Evolutionary conservation across 148 eudicot genomes (phyloP), one percentile per base, ranked within the genome.

Genomic region (Limonium bicolor): DNA sequence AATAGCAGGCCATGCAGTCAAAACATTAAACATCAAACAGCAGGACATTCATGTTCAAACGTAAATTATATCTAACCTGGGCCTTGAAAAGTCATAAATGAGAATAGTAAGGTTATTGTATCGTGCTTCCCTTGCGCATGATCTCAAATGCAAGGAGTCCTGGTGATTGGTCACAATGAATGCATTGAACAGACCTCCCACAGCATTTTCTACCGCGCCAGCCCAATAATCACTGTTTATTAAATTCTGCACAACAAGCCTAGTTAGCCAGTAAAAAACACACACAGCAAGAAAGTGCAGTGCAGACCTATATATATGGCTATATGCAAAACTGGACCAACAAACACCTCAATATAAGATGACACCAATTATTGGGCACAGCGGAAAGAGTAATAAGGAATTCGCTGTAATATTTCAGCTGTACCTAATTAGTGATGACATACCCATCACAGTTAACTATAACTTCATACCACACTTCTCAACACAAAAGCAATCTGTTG

Each of bases 141-240:
- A 59, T 70, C 75, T 75, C 52, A 90, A 59, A 61, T 61, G 25
- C 51, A 70, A 80, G 34, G 66, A 67, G 69, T 90, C 95, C 55
- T 57, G 70, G 57, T 84, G 80, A 58, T 82, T 77, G 17, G 92
- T 84, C 59, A 90, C 99, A 49, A 90, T 80, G 66, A 90, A 90
- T 32, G 85, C 78, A 71, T 90, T 73, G 36, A 90, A 71, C 40
- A 80, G 6, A 59, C 37, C 75, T 46, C 99, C 95, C 25, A 90
- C 32, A 23, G 95, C 99, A 77, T 43, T 62, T 69, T 90, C 99
- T 58, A 80, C 78, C 50, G 97, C 97, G 59, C 41, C 26, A 29
- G 79, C 79, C 97, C 97, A 90, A 36, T 22, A 34, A 41, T 84
- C 79, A 24, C 85, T 90, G 29, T 71, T 40, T 40, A 70, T 57